Evolutionary conservation across 306 rosid genomes (phyloP), one percentile per base, ranked within the genome.

Genomic region (Sophora flavescens): DNA sequence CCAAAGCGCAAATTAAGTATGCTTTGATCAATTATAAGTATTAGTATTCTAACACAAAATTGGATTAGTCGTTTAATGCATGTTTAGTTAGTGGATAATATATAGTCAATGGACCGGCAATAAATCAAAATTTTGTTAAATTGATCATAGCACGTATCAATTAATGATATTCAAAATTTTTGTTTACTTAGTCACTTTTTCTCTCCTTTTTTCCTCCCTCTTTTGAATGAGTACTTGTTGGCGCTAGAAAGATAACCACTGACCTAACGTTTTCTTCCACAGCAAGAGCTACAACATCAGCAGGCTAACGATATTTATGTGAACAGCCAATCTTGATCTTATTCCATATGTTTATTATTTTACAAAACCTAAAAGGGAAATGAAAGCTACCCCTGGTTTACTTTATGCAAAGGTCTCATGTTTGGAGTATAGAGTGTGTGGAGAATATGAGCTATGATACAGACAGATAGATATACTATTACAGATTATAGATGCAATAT

Each of bases 341-440:
- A 13, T 28, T 42, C 33, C 30, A 56, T 3, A 5, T 38, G 12
- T 41, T 72, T 14, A 70, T 44, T 26, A 26, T 36, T 7, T 14
- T 61, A 15, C 30, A 7, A 39, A 16, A 38, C 17, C 0, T 0
- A 8, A 22, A 13, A 6, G 11, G 22, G 38, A 2, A 30, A 45
- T 10, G 60, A 74, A 60, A 74, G 39, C 38, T 17, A 65, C 56
- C 26, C 38, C n/a, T 28, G 5, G 41, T 62, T 54, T 72, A 56
- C 62, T 50, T 79, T 72, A 30, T 72, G 53, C 28, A 41, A 16
- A 38, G 16, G 9, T 35, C 17, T 30, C 59, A 66, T 38, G 47
- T 56, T 26, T 11, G 47, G 30, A 71, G 15, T 67, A 58, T 15
- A 52, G 22, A 0, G 61, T 5, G 45, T 39, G 45, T 6, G 2